Base-by-base conservation (phyloP, 75 land plant genomes). In the Pseudotsuga menziesii region DNA sequence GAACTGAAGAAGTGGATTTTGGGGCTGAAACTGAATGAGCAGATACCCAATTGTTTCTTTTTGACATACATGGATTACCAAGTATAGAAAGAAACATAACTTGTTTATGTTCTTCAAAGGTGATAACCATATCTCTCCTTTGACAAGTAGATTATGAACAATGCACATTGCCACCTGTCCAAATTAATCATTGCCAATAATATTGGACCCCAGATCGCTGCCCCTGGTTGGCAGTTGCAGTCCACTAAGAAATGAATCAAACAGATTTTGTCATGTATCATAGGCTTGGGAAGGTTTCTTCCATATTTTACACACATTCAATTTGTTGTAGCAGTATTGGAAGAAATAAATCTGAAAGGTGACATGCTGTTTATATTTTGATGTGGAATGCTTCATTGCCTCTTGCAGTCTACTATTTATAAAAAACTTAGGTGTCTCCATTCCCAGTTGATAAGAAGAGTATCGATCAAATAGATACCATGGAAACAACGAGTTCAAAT, bases 11-110 rank as follows among this genome's bases (percentile, higher is more conserved):
- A 69, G 54, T 64, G 70, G 54, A 2, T 64, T 64, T 27, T 64
- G 70, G 32, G 19, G 70, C 54, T 48, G 54, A 44, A 20, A 52
- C 16, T 8, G 72, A 69, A 11, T n/a, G 23, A 39, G 35, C 54
- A 69, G 48, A 61, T 61, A 22, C n/a, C n/a, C 52, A 69, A 16
- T 67, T 41, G 7, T 66, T 44, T 69, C 69, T 64, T 64, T 64
- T 32, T 64, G 69, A 35, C 8, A 35, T 64, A 64, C 20, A 35
- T 64, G 39, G 69, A 2, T 64, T 64, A 26, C 32, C 69, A 64
- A 32, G 20, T 41, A 35, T 35, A 36, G 41, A 64, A 64, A 19
- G 39, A 41, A 64, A 16, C 41, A 16, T 8, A 32, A 5, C 27
- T 29, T 16, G 35, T 41, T 64, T 48, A 48, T 48, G 54, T 48